Evolutionary conservation across 345 rosid species (phyloP), one percentile per base, ranked within the genome.

Genomic region (Acer negundo): DNA sequence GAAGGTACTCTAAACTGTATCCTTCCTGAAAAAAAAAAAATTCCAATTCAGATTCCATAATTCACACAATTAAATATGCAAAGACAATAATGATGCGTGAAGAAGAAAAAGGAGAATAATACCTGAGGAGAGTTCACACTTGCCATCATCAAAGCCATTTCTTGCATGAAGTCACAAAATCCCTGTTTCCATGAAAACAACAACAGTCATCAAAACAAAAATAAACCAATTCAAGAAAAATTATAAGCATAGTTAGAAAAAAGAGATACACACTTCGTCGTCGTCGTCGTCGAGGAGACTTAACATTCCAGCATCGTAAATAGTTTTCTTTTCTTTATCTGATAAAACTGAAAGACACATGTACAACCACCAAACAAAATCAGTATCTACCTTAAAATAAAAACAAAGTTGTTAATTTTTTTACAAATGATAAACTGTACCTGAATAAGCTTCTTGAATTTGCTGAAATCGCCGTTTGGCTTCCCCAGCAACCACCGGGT

Each of bases 381-480:
- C 19, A 13, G 40, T 15, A n/a, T 16, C 9, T 61, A 49, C 12
- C 26, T 8, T 9, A 20, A 59, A 46, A 22, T 17, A 1, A 58
- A 35, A 42, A 2, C 0, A 7, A 40, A 7, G 46, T 42, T 7
- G 62, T 47, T 49, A 3, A 53, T 15, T 20, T 62, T 42, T 22
- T 42, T 10, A 44, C 3, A 61, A 0, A 2, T 3, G 7, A 38
- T 31, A 5, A 1, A 42, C 1, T 8, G 9, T 49, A 83, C 84
- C 86, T 2, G 84, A 82, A 78, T 80, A 86, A 79, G 85, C 85
- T 72, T 86, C 89, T 46, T 86, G 87, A 62, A 86, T 83, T 64
- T 84, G 77, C 72, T 86, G 89, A 74, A 86, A 84, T 68, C 70
- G 74, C 24, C 78, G 40, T 11, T 81, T 81, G 3, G 85, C 87